Evolutionary conservation across 495 filamentous ascomycete genomes (phyloP), one percentile per base, ranked within the genome.

Genomic region (Lasiosphaeris hirsuta): DNA sequence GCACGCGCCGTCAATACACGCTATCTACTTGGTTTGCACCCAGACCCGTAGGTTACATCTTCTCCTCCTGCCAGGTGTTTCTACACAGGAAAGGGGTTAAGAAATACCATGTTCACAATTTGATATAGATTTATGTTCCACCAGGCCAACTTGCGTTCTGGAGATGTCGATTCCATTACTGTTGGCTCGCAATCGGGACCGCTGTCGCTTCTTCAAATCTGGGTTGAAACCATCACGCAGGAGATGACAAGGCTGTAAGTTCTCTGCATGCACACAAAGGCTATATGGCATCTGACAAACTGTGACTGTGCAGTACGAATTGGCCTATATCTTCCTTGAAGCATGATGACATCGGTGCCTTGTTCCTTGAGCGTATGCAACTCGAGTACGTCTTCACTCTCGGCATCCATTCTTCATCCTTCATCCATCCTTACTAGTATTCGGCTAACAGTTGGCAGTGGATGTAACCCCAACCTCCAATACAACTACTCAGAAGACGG

Each of bases 71-170:
- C 15, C 2, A n/a, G n/a, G 7, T 34, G 10, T n/a, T 23, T n/a
- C 40, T 30, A 17, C 1, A 10, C 30, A 37, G 30, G 23, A 2
- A 5, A 5, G 5, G 23, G 5, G 23, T 30, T 30, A 5, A 30
- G 23, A 30, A 2, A 2, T 30, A 30, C 5, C 23, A 30, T 5
- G 4, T 35, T 52, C 3, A 52, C 49, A 0, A 14, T 10, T 37
- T 13, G 6, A 0, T 30, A 14, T 14, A 62, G 60, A 0, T 79
- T 62, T 69, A 78, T 78, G 77, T 78, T 79, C 67, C 77, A 79
- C 50, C 84, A 87, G 65, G 82, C 82, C 51, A 86, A 87, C 63
- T 62, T 87, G 51, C 78, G 80, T 58, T 78, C 81, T 35, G 63
- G 66, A 18, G 80, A 79, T 40, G 74, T 78, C 1, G 63, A 61